Percentiles rank a stretch among this genome's conserved stretches.
These are phyloP conservation scores for Colletotrichum australisinense DNA, from an alignment of 2,329 filamentous ascomycete species.

Conservation along the genomic window DNA sequence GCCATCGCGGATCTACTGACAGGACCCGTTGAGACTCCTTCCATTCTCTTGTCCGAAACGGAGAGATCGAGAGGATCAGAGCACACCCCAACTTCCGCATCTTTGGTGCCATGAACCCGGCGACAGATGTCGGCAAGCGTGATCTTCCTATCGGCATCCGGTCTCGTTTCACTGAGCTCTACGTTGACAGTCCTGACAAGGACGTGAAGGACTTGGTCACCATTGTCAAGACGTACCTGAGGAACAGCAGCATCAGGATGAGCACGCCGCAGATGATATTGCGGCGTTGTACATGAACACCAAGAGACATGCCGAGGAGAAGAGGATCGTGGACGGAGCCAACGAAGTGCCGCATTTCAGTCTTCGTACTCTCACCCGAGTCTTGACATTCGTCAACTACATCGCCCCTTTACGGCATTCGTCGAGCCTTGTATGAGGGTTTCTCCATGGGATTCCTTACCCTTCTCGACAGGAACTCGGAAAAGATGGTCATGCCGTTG, in stretches of 20 bases:
- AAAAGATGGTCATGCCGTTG: conserved; percentile 80
- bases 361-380: conserved; percentile 90
- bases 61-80: conserved; percentile 88
- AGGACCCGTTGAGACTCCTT: conserved; percentile 78
- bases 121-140: conserved; percentile 95
- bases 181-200: conserved; percentile 89
- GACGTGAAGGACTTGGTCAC: conserved; percentile 87
- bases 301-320: conserved; percentile 82
- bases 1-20: conserved; percentile 90
- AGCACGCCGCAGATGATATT: conserved; percentile 82
- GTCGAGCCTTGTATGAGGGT: conserved; percentile 90
- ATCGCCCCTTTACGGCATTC: conserved; percentile 88
- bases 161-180: conserved; percentile 95
- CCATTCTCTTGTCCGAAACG: conserved; percentile 90
- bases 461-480: conserved; percentile 84
- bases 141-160: conserved; percentile 90
- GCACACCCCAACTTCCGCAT: conserved; percentile 95
- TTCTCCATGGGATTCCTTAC: conserved; percentile 99
- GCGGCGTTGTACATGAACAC: conserved; percentile 90
- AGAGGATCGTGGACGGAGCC: conserved; percentile 90
- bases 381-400: conserved; percentile 87
- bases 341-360: conserved; percentile 98
- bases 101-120: conserved; percentile 99
- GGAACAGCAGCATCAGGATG: conserved; percentile 75
- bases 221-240: conserved; percentile 90